These are phyloP conservation scores for Paradendryphiella salina DNA, from an alignment of 2,329 filamentous ascomycete species.

Conservation along the genomic window DNA sequence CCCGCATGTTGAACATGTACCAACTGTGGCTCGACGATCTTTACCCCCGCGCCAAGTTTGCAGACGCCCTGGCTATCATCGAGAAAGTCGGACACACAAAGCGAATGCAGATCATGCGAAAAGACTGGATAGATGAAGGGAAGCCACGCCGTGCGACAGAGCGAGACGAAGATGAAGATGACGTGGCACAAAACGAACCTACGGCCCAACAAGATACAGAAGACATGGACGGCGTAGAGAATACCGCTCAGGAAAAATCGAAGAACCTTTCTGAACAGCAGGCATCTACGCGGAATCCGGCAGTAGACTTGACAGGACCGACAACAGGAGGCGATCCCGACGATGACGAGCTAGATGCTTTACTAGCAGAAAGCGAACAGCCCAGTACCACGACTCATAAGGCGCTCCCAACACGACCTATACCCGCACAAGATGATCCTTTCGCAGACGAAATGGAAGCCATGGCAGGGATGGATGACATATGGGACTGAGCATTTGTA, in stretches of 20 bases:
- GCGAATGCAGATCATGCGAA: conserved; percentile 71
- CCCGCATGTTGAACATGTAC: conserved; percentile 82
- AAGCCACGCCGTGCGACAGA: conserved; percentile 55
- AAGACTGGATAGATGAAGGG: conserved; percentile 80
- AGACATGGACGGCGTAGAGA: conserved; percentile 19
- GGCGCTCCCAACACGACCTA: conserved; percentile 14
- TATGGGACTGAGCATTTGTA: conserved; percentile 27
- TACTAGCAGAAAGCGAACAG: conserved; percentile 55
- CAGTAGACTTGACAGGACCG: conserved; percentile 19
- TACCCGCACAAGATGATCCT: conserved; percentile 32
- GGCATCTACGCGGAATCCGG: conserved; percentile 9
- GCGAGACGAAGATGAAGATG: conserved; percentile 35
- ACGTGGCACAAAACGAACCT: conserved; percentile 1
- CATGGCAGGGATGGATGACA: conserved; percentile 46
- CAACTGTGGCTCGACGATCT: conserved; percentile 96
- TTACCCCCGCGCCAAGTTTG: conserved; percentile 91
- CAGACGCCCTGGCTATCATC: conserved; percentile 85
- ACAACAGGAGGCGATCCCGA: conserved; percentile 49
- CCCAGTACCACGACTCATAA: conserved; percentile 10
- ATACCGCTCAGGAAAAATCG: not conserved
- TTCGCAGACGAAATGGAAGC: conserved; percentile 49
- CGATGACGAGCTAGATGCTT: conserved; percentile 57
- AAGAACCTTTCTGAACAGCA: not conserved
- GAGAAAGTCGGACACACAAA: conserved; percentile 92
- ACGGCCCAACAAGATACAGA: conserved; percentile 8